Evolutionary conservation across 306 rosid genomes (phyloP), one percentile per base, ranked within the genome.

Genomic region (Gastrolobium bilobum): DNA sequence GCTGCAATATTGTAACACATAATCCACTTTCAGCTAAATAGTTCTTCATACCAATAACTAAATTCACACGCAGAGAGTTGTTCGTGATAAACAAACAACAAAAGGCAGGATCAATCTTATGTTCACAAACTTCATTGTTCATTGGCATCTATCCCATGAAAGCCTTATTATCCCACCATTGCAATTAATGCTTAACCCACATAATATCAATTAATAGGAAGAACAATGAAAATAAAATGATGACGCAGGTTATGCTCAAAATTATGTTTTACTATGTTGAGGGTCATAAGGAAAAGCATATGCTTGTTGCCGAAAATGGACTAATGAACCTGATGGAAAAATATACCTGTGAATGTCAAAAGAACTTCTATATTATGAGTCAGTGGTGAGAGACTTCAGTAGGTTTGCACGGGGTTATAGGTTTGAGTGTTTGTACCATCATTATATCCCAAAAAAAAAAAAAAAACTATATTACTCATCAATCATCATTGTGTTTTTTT

Each of bases 1-100:
- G 80, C 87, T 87, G 69, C 60, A 72, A 0, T 4, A 48, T 31
- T 31, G 30, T n/a, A 68, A 30, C 56, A 67, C 10, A 44, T 2
- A 68, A 29, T 13, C 38, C 46, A 44, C 4, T 44, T 9, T 61
- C 13, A 47, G 38, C 20, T 26, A 14, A 43, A 56, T 13, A 61
- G 34, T 46, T 42, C 44, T 43, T 58, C 57, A 46, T 77, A n/a
- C n/a, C 46, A 43, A 75, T 48, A 26, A 6, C 34, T 31, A 15
- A n/a, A 71, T 71, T 53, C 65, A 13, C n/a, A 56, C 4, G 1
- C 42, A 48, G 8, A 29, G 39, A 34, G 26, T 3, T 20, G 34
- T 43, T 10, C n/a, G 10, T 39, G 69, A 61, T 8, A 29, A 13
- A 11, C 43, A 35, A 29, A 26, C 42, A 15, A 40, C 31, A 57